These are phyloP conservation scores for Decorospora gaudefroyi DNA, from an alignment of 2,329 filamentous ascomycete species.

Conservation along the genomic window DNA sequence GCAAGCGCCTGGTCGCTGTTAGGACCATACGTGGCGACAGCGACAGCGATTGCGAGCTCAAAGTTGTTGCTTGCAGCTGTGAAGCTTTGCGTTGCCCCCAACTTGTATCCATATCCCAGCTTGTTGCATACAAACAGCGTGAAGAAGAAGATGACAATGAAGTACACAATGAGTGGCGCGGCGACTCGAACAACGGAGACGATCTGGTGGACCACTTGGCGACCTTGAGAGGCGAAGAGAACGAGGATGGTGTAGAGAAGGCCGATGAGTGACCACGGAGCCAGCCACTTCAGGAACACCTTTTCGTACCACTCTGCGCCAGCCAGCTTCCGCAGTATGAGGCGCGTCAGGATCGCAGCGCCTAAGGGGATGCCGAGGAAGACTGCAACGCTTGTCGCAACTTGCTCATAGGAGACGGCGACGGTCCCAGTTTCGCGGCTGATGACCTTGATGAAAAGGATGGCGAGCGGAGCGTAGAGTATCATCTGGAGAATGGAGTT, in stretches of 20 bases:
- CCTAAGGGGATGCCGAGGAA: slow-evolving; percentile 77
- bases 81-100: slow-evolving; percentile 75
- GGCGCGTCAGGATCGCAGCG: slow-evolving; percentile 72
- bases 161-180: slow-evolving; percentile 78
- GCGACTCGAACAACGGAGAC: slow-evolving; percentile 76
- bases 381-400: slow-evolving; percentile 75
- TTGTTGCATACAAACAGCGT: slow-evolving; percentile 63
- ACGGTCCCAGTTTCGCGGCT: slow-evolving; percentile 50
- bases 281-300: slow-evolving; percentile 66
- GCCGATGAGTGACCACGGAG: slow-evolving; percentile 75
- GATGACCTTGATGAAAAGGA: slow-evolving; percentile 64
- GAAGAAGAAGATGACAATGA: slow-evolving; percentile 68
- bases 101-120: slow-evolving; percentile 69
- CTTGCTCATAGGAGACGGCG: slow-evolving; percentile 61
- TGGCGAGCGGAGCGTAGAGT: slow-evolving; percentile 45
- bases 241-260: slow-evolving; percentile 82
- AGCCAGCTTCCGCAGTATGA: slow-evolving; percentile 59
- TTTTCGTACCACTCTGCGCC: slow-evolving; percentile 65
- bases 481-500: slow-evolving; percentile 50
- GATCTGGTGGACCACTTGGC: slow-evolving; percentile 75
- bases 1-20: slow-evolving; percentile 77
- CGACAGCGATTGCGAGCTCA: slow-evolving; percentile 81
- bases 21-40: slow-evolving; percentile 73
- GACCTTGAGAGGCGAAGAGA: slow-evolving; percentile 75
- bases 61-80: slow-evolving; percentile 89